Conservation (phyloP, 2,329 filamentous ascomycete genomes). For the Fusarium annulatum region DNA sequence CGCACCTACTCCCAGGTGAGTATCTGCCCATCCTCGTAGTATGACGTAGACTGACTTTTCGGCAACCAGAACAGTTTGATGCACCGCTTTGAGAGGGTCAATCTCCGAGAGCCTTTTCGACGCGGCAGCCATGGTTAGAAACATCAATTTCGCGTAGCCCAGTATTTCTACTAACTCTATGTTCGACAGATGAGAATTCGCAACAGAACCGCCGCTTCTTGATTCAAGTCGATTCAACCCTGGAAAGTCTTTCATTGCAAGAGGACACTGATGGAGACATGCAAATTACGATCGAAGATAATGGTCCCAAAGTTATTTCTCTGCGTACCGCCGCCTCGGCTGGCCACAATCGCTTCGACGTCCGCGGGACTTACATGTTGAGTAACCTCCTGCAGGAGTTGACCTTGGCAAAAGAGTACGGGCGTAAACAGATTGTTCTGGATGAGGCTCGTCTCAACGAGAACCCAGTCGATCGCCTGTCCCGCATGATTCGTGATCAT, state of each 20-base stretch:
- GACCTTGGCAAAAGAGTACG: conserved; percentile 89
- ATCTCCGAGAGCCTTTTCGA: conserved; percentile 65
- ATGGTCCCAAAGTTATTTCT: conserved; percentile 89
- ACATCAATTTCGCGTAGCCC: background rate
- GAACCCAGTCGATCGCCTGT: conserved; percentile 90
- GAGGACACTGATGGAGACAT: conserved; percentile 96
- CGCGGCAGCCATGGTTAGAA: conserved; percentile 68
- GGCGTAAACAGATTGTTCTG: conserved; percentile 87
- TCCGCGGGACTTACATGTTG: conserved; percentile 96
- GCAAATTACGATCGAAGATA: conserved; percentile 98
- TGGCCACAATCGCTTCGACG: conserved; percentile 87
- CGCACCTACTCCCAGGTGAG: conserved; percentile 68
- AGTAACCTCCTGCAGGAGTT: conserved; percentile 97
- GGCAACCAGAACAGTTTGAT: conserved; percentile 61
- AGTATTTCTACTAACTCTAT: conserved; percentile 8
- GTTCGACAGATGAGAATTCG: conserved; percentile 74
- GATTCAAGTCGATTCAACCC: conserved; percentile 85
- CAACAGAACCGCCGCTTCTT: conserved; percentile 80
- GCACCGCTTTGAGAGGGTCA: conserved; percentile 64
- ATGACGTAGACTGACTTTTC: conserved; percentile 43
- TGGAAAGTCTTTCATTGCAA: conserved; percentile 80
- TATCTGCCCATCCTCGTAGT: background rate
- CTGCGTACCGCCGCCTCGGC: conserved; percentile 87
- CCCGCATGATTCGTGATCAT: conserved; percentile 85
- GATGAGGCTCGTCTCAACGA: conserved; percentile 93